Evolutionary conservation across 2,329 filamentous ascomycete species (phyloP).

Genomic region (Paracorniculantispora psalliotae): DNA sequence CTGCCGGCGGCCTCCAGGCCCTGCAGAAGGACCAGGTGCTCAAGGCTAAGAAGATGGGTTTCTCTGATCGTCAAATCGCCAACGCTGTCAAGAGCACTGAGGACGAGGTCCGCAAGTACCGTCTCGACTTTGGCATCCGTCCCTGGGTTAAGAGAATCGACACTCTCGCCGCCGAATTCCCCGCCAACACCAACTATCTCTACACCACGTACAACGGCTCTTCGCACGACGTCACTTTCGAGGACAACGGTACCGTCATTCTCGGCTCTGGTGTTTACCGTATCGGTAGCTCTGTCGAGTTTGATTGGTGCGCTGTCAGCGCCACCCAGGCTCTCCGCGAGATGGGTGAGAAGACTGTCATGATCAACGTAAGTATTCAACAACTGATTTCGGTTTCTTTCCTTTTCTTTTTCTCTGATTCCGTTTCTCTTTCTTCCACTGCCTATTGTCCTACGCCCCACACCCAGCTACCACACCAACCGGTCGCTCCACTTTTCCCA

Average conservation of each 20-base stretch:
- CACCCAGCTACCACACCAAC: not conserved
- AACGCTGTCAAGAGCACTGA: slow-evolving; percentile 79
- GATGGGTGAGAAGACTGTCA: slow-evolving; percentile 94
- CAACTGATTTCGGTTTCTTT: not conserved
- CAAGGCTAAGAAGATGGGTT: slow-evolving; percentile 95
- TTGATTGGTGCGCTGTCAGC: slow-evolving; percentile 97
- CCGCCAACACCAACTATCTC: slow-evolving; percentile 89
- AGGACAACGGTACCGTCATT: slow-evolving; percentile 85
- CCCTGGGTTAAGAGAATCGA: slow-evolving; percentile 99
- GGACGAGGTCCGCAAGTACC: slow-evolving; percentile 79
- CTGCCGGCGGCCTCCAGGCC: slow-evolving; percentile 73
- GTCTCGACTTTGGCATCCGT: slow-evolving; percentile 80
- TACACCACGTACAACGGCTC: slow-evolving; percentile 98
- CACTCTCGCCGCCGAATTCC: slow-evolving; percentile 94
- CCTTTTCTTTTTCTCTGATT: not conserved
- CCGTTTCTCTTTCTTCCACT: not conserved
- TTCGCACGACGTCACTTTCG: slow-evolving; percentile 87
- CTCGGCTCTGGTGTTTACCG: slow-evolving; percentile 95
- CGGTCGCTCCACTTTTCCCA: not conserved
- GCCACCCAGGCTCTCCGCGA: slow-evolving; percentile 75
- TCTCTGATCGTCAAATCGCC: slow-evolving; percentile 94
- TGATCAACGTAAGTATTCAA: slow-evolving; percentile 70
- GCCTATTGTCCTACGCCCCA: too few species aligned
- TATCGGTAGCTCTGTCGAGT: slow-evolving; percentile 96
- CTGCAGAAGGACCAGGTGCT: slow-evolving; percentile 84